Evolutionary conservation across 176 grass and related monocot species (phyloP), one percentile per base, ranked within the genome.

Genomic region (Aegilops tauschii): DNA sequence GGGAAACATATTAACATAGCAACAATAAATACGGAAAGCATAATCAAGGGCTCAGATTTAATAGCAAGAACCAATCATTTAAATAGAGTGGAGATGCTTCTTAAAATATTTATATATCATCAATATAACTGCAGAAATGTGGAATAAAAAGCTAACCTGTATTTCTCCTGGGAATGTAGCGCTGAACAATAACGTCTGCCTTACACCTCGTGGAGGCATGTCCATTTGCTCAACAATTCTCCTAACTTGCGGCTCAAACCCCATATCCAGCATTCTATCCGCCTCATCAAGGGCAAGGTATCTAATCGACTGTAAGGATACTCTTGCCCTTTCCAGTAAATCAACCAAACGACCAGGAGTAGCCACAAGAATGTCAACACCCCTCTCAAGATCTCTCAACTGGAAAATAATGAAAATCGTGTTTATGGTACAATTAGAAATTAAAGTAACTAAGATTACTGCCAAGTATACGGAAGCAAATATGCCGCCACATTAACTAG

Each of bases 221-320:
- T 96, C 94, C 87, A 94, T 93, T 86, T 99, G 97, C 89, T 99
- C 94, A 64, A 99, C 97, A 59, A 99, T 99, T 68, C 88, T 99
- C 71, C 97, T 71, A 78, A 99, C 93, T 84, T 99, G 97, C 68
- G 97, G 97, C 83, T 99, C 97, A 83, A 99, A 99, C 75, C 97
- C 97, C 97, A 99, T 99, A 58, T 99, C 97, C 72, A 99, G 92
- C 97, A 99, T 99, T 89, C 97, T 95, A 81, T 99, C 97, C 18
- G 97, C 97, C 86, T 99, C 97, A 75, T 99, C 97, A 71, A 99
- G 92, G 5, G 97, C 97, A 69, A 99, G 88, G 82, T 91, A 99
- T 78, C 82, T 93, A 77, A 99, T 93, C 77, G 87, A 87, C 58
- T 94, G 90, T 35, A 96, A 85, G 83, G 94, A 96, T 67, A 99